Evolutionary conservation across 1,284 basidiomycete species (phyloP).

Genomic region (Boletus nobilissimus): DNA sequence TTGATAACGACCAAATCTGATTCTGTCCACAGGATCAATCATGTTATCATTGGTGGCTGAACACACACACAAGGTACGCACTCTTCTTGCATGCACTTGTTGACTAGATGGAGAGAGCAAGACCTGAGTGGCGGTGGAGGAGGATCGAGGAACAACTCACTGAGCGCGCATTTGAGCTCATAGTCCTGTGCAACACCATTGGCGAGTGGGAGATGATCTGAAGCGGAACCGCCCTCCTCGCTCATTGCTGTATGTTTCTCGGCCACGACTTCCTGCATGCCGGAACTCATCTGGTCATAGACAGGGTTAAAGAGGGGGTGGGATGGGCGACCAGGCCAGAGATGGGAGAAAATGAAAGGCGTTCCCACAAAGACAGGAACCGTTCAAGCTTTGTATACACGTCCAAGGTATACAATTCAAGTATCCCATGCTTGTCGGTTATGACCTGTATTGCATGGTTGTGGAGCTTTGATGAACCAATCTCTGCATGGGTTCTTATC

Average conservation of each 20-base stretch:
- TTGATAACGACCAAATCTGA: slow-evolving; percentile 73
- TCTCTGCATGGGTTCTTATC: not conserved
- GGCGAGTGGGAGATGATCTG: slow-evolving; percentile 3
- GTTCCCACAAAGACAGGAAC: slow-evolving; percentile 33
- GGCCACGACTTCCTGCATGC: not conserved
- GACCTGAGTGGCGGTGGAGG: not conserved
- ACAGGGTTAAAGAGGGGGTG: not conserved
- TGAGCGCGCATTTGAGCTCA: slow-evolving; percentile 43
- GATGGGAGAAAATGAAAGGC: slow-evolving; percentile 10
- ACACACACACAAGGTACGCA: slow-evolving; percentile 38
- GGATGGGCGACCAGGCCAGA: not conserved
- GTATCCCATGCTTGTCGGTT: slow-evolving; percentile 4
- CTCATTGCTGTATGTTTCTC: slow-evolving; percentile 32
- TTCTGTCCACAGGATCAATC: slow-evolving; percentile 45
- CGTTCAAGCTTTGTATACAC: slow-evolving; percentile 32
- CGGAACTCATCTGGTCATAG: slow-evolving; percentile 25
- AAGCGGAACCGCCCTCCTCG: slow-evolving; percentile 28
- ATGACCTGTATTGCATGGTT: not conserved
- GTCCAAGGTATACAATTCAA: slow-evolving; percentile 3
- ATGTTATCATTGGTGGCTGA: slow-evolving; percentile 8
- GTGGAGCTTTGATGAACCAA: not conserved
- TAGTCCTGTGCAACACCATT: slow-evolving; percentile 43
- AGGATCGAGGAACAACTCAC: slow-evolving; percentile 28
- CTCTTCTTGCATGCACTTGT: slow-evolving; percentile 60
- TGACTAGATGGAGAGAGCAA: slow-evolving; percentile 47